Base-by-base conservation (phyloP, 2,329 filamentous ascomycete species). In the Fonsecaea monophora region DNA sequence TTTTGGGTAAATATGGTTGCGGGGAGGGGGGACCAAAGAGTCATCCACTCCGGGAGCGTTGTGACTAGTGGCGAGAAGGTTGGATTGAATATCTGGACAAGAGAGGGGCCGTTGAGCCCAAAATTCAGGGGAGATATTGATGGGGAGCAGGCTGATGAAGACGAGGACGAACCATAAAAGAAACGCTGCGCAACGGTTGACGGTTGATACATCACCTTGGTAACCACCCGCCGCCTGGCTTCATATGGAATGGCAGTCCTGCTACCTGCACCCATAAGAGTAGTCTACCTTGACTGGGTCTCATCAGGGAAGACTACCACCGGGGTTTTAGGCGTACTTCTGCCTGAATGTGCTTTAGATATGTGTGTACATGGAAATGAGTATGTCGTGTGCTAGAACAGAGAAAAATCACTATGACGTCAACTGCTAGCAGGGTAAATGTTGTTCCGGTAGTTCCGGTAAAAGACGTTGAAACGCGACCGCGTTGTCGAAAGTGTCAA, bases 1-100 rank as follows among this genome's bases (percentile, higher is more conserved):
- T 89, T 85, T 66, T 89, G 87, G 87, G 83, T 85, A 77, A 89
- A 89, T 74, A 78, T 88, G 64, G 78, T 82, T 48, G 55, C 15
- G n/a, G 55, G 55, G 9, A 38, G 42, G n/a, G 86, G 85, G 12
- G 86, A 86, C 72, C 78, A 81, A 64, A 85, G 88, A 76, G 86
- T 84, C 35, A 86, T 86, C 80, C 87, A 89, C 80, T 85, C 86
- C 48, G 86, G 85, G 4, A 78, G 87, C 72, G 86, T 86, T 8
- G 86, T 89, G 0, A 76, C 77, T 56, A 79, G 75, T 45, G 87
- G 87, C 1, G 80, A 77, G 45, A 89, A 89, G 78, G 81, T 88
- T 64, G 87, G 86, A 0, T 75, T 89, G 76, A 89, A 89, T 77
- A 87, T 89, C 68, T 89, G 87, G 87, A 50, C 45, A 12, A 25